These are phyloP conservation scores for Fusarium tuaranense DNA, from an alignment of 2,329 filamentous ascomycete species.

Conservation along the genomic window DNA sequence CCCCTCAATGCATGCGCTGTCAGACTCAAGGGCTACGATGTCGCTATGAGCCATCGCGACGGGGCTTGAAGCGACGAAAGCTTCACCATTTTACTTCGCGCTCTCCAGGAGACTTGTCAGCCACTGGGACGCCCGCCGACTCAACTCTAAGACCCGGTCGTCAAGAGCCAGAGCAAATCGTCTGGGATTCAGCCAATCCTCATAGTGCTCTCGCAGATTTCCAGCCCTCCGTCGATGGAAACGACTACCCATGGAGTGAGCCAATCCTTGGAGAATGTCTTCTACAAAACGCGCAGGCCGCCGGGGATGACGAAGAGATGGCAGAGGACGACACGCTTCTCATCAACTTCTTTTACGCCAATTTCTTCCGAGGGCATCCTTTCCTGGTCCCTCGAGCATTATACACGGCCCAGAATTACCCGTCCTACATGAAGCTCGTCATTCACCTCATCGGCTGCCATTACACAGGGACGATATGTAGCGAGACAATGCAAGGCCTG, in stretches of 20 bases:
- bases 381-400: background rate
- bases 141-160: background rate
- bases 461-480: conserved; percentile 10
- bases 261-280: background rate
- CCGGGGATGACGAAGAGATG: background rate
- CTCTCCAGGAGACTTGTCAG: background rate
- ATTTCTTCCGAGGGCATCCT: conserved; percentile 2
- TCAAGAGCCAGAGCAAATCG: conserved; percentile 9
- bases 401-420: conserved; percentile 1
- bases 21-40: background rate
- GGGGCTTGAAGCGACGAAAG: conserved; percentile 12
- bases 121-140: background rate
- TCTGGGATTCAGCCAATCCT: conserved; percentile 12
- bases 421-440: conserved; percentile 1
- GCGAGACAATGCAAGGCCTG: conserved; percentile 11
- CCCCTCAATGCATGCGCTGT: background rate
- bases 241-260: background rate
- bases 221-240: background rate
- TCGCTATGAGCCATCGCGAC: background rate
- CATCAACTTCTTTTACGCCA: conserved; percentile 2
- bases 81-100: background rate
- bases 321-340: background rate
- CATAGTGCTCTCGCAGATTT: background rate
- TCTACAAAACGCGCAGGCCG: background rate
- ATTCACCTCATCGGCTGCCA: conserved; percentile 16